Evolutionary conservation across 768 basidiomycete species (phyloP).

Genomic region (Porphyrellus cyaneotinctus): DNA sequence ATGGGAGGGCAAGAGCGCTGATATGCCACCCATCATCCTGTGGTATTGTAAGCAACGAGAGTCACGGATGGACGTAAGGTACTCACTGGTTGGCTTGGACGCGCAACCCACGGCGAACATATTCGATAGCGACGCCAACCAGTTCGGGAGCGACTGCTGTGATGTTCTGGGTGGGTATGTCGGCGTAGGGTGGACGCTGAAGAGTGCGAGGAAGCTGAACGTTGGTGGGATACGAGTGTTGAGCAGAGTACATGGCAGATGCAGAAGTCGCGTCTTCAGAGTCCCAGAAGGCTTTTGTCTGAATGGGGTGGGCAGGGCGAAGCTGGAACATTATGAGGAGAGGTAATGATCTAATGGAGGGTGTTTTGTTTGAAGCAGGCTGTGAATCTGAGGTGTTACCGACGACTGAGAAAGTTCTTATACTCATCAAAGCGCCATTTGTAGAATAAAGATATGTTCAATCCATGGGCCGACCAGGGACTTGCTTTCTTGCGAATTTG

Average conservation of each 20-base stretch:
- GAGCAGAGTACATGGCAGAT: constrained; percentile 28
- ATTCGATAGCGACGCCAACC: constrained; percentile 54
- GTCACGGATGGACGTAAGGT: background rate
- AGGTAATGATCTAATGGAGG: constrained; percentile 19
- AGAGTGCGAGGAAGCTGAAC: constrained; percentile 74
- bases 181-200: constrained; percentile 54
- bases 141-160: constrained; percentile 51
- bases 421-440: constrained; percentile 24
- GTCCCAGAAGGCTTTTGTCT: constrained; percentile 36
- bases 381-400: constrained; percentile 15
- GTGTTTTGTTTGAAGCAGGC: constrained; percentile 11
- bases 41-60: constrained; percentile 32
- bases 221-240: constrained; percentile 29
- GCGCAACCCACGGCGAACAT: constrained; percentile 51
- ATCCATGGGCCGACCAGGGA: constrained; percentile 13
- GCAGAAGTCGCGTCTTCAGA: constrained; percentile 27
- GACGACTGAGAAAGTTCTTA: constrained; percentile 24
- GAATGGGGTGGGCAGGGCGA: constrained; percentile 33
- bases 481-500: constrained; percentile 30
- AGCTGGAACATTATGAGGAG: constrained; percentile 32
- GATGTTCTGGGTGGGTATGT: constrained; percentile 54
- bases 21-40: constrained; percentile 39
- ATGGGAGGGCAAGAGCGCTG: constrained; percentile 49
- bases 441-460: constrained; percentile 34
- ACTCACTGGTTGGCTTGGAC: constrained; percentile 44